Evolutionary conservation across 1,284 basidiomycete genomes (phyloP), one percentile per base, ranked within the genome.

Genomic region (Sparassis latifolia): DNA sequence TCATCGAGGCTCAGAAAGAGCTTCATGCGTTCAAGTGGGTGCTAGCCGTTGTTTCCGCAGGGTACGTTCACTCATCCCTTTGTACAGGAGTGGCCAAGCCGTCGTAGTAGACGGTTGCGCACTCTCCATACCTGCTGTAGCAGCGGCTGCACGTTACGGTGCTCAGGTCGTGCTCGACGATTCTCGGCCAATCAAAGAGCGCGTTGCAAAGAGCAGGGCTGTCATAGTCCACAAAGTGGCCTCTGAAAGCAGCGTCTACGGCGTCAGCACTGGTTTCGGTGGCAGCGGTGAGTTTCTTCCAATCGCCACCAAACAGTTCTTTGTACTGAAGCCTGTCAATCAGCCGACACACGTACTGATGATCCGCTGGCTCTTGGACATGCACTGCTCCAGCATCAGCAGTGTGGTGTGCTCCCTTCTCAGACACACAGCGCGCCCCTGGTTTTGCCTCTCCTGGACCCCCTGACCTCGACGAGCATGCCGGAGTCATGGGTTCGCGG

Each of bases 401-500:
- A 90, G 51, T 71, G 71, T 46, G 89, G 89, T 44, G 78, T 89
- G 2, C 69, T 80, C 10, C 82, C 82, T 9, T 79, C 81, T 2
- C 74, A 77, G 35, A 67, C 63, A 10, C 69, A 71, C 5, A 62
- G 67, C 41, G 62, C 67, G 1, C 69, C 68, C 50, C 67, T 76
- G 37, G 72, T 69, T 4, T 71, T 84, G 9, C 86, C 87, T 12
- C 78, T 88, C 33, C 70, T 76, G 27, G 83, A 86, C 58, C 82
- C 85, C 1, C 64, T 84, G n/a, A 68, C 76, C n/a, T 79, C 80
- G 28, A 78, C 79, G 45, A 81, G 77, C 54, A 91, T 93, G 86
- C 92, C 92, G n/a, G 84, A 89, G 55, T 72, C 89, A 5, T 93
- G 91, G 86, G 90, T 92, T n/a, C 83, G 90, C 46, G 92, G 87